These are phyloP conservation scores for Pythium dissimile DNA, from an alignment of 352 stramenopile genomes.

Conservation along the genomic window DNA sequence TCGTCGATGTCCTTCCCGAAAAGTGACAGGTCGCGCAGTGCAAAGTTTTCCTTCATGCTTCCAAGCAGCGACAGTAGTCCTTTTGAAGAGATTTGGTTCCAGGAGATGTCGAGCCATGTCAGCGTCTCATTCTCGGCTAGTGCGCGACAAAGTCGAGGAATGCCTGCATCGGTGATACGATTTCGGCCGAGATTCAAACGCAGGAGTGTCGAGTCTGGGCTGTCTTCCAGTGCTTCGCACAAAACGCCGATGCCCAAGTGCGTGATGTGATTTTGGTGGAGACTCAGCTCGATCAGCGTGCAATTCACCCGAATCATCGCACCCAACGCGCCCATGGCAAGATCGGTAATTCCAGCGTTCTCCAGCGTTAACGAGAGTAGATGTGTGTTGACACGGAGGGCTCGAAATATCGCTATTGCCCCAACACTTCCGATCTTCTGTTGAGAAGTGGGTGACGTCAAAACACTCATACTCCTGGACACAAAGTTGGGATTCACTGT, in stretches of 20 bases:
- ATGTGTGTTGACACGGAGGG: conserved; percentile 44
- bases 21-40: conserved; percentile 41
- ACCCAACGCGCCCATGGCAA: conserved; percentile 48
- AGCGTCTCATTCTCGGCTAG: conserved; percentile 74
- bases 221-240: conserved; percentile 53
- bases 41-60: conserved; percentile 55
- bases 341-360: conserved; percentile 43
- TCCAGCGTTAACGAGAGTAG: conserved; percentile 52
- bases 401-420: conserved; percentile 47
- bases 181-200: conserved; percentile 60
- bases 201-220: conserved; percentile 55
- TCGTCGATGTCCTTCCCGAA: conserved; percentile 51
- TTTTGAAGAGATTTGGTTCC: conserved; percentile 51
- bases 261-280: conserved; percentile 51
- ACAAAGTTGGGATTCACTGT: too few relatives aligned
- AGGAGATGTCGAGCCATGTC: conserved; percentile 56
- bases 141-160: conserved; percentile 35
- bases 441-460: too few relatives aligned
- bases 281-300: conserved; percentile 49
- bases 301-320: conserved; percentile 56
- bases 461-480: too few relatives aligned
- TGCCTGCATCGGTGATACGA: conserved; percentile 38
- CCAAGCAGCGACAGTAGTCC: conserved; percentile 40
- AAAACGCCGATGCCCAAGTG: conserved; percentile 44
- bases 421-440: conserved; percentile 23